Evolutionary conservation across 192 early-diverging fungal species (phyloP), one percentile per base, ranked within the genome.

Genomic region (Coemansia sp.): DNA sequence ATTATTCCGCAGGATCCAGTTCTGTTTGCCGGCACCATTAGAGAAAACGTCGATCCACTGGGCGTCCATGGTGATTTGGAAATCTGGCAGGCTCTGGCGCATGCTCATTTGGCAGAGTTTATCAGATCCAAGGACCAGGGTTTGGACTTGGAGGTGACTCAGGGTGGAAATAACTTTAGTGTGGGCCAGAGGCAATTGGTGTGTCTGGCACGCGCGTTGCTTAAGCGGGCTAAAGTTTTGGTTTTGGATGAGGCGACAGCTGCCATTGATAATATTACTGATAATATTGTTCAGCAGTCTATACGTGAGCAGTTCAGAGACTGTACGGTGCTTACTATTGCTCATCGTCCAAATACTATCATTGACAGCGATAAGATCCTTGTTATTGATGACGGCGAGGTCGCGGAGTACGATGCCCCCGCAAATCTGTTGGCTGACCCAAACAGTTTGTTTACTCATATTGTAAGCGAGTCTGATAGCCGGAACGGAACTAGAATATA

Each of bases 141-240:
- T 1, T 22, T 51, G 5, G 49, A 51, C 10, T 51, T 51, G n/a
- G 49, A 51, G 49, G n/a, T 81, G 14, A 66, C 68, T 32, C 32
- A 34, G 48, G 18, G 68, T 29, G 77, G 77, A 18, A 38, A 28
- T 22, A 79, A 79, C 31, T 33, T 79, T 18, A 81, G 78, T 12
- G 65, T 62, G 3, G 78, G 78, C 16, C 61, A 95, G 78, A 82
- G 89, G 33, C 92, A 95, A 80, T 72, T 95, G n/a, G 75, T 95
- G 32, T 90, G 89, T 40, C 75, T 95, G 6, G 90, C 91, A 0
- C 87, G 94, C 33, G 90, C 89, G 6, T 62, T 96, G 67, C 75
- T 94, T 52, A 89, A 83, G 64, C 73, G 86, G 49, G 76, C 80
- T 49, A 85, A 75, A 61, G 83, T 93, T 48, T 64, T 92, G 4